These are phyloP conservation scores for Porodaedalea pini DNA, from an alignment of 1,284 basidiomycete species.

Conservation along the genomic window DNA sequence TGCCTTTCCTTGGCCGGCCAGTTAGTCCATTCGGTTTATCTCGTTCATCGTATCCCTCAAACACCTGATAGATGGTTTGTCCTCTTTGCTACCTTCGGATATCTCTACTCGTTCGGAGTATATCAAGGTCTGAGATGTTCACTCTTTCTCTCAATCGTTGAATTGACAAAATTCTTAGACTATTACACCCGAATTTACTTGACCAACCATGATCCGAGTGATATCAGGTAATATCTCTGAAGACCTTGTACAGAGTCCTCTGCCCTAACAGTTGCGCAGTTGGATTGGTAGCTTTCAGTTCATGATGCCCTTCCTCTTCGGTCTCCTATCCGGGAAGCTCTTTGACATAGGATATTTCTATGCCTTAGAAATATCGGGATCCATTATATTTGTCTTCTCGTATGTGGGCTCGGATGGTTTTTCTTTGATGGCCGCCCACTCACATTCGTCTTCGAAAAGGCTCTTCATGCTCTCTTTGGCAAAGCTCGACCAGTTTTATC, in stretches of 20 bases:
- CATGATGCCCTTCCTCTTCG: constrained; percentile 7
- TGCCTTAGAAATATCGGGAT: constrained; percentile 37
- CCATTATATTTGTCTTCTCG: constrained; percentile 35
- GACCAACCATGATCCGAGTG: not conserved
- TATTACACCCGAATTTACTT: constrained; percentile 5
- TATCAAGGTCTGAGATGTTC: constrained; percentile 1
- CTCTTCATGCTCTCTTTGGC: constrained; percentile 43
- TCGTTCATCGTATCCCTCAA: not conserved
- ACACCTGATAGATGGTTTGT: not conserved
- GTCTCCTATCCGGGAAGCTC: not conserved
- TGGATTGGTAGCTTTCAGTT: constrained; percentile 7
- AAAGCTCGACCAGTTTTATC: constrained; percentile 39
- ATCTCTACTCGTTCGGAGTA: constrained; percentile 1
- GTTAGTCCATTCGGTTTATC: not conserved
- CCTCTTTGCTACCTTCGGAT: not conserved
- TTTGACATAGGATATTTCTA: constrained; percentile 22
- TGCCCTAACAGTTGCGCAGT: not conserved
- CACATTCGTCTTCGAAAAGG: not conserved
- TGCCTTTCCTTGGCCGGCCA: not conserved
- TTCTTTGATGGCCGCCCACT: not conserved
- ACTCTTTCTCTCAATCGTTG: too few species aligned
- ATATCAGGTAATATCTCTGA: not conserved
- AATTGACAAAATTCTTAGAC: not conserved
- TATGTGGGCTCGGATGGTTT: not conserved
- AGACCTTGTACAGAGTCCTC: not conserved